phyloP scores from a whole-genome alignment of 164 flowering plant genomes.

The Aristolochia fimbriata region DNA sequence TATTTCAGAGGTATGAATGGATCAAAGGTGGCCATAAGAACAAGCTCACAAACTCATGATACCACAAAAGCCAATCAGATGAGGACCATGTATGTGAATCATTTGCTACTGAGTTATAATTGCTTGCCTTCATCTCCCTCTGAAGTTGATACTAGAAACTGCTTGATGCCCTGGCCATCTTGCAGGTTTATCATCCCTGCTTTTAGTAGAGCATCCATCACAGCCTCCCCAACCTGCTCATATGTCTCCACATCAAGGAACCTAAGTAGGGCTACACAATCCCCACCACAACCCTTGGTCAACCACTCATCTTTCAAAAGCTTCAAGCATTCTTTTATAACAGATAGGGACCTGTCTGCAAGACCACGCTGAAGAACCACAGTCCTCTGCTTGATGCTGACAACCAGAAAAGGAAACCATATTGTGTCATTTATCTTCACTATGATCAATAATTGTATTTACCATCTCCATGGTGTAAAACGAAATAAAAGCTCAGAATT shows the following conservation, averaged over 20 bases:
- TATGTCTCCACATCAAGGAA: constrained; percentile 98
- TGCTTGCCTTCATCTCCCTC: constrained; percentile 45
- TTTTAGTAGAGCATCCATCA: constrained; percentile 58
- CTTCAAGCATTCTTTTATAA: constrained; percentile 68
- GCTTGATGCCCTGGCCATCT: constrained; percentile 39
- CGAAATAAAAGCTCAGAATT: too few relatives aligned
- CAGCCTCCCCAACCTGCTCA: constrained; percentile 79
- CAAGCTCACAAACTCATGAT: neutral
- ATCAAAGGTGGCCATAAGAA: neutral
- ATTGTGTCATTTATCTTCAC: too few relatives aligned
- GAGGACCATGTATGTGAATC: neutral
- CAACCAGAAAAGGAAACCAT: too few relatives aligned
- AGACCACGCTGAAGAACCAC: constrained; percentile 87
- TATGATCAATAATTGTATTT: too few relatives aligned
- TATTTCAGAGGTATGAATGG: neutral
- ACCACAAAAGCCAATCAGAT: neutral
- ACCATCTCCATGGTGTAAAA: too few relatives aligned
- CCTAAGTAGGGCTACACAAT: constrained; percentile 68
- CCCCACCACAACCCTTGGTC: constrained; percentile 58
- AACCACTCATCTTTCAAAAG: constrained; percentile 91
- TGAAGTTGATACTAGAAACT: constrained; percentile 24
- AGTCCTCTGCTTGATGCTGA: constrained; percentile 81
- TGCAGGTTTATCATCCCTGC: constrained; percentile 44
- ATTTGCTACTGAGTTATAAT: neutral
- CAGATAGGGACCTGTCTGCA: constrained; percentile 71